These are phyloP conservation scores for Pseudonectria foliicola DNA, from an alignment of 2,329 filamentous ascomycete species.

Conservation along the genomic window DNA sequence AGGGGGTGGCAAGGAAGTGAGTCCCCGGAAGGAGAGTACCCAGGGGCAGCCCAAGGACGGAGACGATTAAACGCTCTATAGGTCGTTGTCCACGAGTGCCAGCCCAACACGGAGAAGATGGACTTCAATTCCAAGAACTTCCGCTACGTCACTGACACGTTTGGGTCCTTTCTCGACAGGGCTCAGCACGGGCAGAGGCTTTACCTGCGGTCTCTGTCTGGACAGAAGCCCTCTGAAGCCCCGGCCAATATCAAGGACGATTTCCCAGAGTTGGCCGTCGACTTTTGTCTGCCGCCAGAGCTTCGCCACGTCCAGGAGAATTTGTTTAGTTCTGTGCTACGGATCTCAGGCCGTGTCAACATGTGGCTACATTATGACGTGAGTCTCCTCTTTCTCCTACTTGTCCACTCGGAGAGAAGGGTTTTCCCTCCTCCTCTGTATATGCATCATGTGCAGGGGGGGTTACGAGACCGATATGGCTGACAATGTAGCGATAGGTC, in stretches of 20 bases:
- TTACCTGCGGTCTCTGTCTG: slow-evolving; percentile 74
- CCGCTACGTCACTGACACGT: slow-evolving; percentile 59
- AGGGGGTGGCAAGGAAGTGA: slow-evolving; percentile 54
- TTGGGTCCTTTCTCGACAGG: slow-evolving; percentile 59
- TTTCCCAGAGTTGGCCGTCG: slow-evolving; percentile 60
- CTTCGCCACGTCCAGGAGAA: slow-evolving; percentile 53
- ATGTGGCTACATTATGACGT: slow-evolving; percentile 92
- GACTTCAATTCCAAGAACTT: slow-evolving; percentile 83
- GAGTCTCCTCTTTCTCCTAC: slow-evolving; percentile 21
- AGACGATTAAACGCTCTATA: slow-evolving; percentile 23
- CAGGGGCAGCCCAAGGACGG: not conserved
- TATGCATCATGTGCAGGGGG: no score
- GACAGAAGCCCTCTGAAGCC: slow-evolving; percentile 56
- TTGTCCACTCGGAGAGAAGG: no score
- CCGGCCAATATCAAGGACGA: slow-evolving; percentile 66
- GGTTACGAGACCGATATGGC: not conserved
- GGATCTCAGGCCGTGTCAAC: slow-evolving; percentile 71
- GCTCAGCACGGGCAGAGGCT: slow-evolving; percentile 53
- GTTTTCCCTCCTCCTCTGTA: no score
- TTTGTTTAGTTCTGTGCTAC: slow-evolving; percentile 69
- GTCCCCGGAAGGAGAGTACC: slow-evolving; percentile 4
- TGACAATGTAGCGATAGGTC: slow-evolving; percentile 43
- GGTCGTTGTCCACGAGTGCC: slow-evolving; percentile 68
- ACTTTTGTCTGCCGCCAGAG: slow-evolving; percentile 62
- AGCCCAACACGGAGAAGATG: slow-evolving; percentile 51